These are phyloP conservation scores for Fusarium euwallaceae DNA, from an alignment of 2,329 filamentous ascomycete genomes.

Conservation along the genomic window DNA sequence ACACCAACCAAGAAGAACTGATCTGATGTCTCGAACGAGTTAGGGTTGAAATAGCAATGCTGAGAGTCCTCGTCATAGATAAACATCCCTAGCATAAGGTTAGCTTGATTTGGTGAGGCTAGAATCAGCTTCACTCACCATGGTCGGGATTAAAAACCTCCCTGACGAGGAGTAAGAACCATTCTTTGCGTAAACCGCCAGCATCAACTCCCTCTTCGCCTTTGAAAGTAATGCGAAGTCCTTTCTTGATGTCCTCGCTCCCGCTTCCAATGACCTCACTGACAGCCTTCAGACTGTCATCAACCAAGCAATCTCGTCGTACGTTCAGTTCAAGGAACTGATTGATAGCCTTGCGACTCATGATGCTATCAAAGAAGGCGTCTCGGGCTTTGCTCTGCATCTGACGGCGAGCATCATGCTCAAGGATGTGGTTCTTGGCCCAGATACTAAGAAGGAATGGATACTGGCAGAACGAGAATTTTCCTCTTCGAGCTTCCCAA, in stretches of 20 bases:
- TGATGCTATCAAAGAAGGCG: constrained; percentile 90
- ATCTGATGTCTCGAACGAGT: constrained; percentile 90
- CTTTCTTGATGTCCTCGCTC: constrained; percentile 90
- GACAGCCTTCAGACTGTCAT: constrained; percentile 87
- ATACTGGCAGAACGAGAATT: constrained; percentile 92
- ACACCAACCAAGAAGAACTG: constrained; percentile 93
- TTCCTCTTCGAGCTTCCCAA: constrained; percentile 82
- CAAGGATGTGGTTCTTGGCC: constrained; percentile 90
- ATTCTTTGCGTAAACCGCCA: constrained; percentile 91
- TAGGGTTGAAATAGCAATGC: constrained; percentile 94
- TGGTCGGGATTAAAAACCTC: constrained; percentile 94
- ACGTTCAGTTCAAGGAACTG: constrained; percentile 84
- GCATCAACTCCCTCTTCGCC: constrained; percentile 94
- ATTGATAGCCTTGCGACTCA: constrained; percentile 79
- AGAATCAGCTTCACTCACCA: constrained; percentile 66
- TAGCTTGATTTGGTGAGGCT: constrained; percentile 19
- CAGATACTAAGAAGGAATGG: constrained; percentile 93
- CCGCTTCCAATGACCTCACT: constrained; percentile 86
- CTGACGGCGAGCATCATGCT: constrained; percentile 87
- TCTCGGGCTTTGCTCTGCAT: constrained; percentile 91
- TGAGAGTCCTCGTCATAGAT: constrained; percentile 91
- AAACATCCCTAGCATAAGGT: constrained; percentile 77
- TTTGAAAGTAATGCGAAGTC: constrained; percentile 84
- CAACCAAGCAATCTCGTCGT: constrained; percentile 86
- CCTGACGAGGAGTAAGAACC: constrained; percentile 89